A percentile compares a stretch with the other conserved stretches of the same genome.
phyloP scores from a whole-genome alignment of 768 basidiomycete species.

The Tulasnella sp. region DNA sequence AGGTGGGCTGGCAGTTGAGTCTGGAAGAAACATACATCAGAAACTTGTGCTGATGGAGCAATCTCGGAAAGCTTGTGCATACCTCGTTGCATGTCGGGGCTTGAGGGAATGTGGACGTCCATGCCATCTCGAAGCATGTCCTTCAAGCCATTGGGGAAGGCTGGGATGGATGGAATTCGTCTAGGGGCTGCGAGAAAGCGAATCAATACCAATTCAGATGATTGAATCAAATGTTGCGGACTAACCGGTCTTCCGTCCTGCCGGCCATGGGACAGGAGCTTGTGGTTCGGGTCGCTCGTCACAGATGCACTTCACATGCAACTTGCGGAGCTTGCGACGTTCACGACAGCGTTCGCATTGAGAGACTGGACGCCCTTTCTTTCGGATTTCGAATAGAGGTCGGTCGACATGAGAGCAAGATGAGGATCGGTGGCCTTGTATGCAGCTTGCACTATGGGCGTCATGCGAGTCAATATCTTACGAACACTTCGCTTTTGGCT shows the following conservation, averaged over 20 bases:
- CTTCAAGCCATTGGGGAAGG: constrained; percentile 19
- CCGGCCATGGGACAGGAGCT: constrained; percentile 3
- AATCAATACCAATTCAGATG: not conserved
- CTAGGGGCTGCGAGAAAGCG: constrained; percentile 4
- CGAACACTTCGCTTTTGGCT: not conserved
- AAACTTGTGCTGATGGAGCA: not conserved
- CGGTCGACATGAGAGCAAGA: constrained; percentile 80
- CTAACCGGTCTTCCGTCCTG: constrained; percentile 16
- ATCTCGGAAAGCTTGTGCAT: not conserved
- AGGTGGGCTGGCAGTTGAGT: not conserved
- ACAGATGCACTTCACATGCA: constrained; percentile 79
- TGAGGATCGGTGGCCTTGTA: constrained; percentile 90
- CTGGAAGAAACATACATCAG: not conserved
- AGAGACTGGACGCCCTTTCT: constrained; percentile 85
- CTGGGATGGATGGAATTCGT: constrained; percentile 8
- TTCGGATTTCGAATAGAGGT: constrained; percentile 89
- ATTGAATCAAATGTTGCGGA: not conserved
- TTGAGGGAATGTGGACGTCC: constrained; percentile 1
- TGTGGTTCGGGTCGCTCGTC: constrained; percentile 27
- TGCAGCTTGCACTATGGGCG: constrained; percentile 71
- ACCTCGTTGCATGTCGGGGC: constrained; percentile 11
- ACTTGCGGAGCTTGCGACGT: constrained; percentile 68
- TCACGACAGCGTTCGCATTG: constrained; percentile 83
- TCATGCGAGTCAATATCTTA: not conserved
- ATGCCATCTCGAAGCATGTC: constrained; percentile 10